Conservation (phyloP, 202 grass and related monocot species). For the Dendrocalamus latiflorus region DNA sequence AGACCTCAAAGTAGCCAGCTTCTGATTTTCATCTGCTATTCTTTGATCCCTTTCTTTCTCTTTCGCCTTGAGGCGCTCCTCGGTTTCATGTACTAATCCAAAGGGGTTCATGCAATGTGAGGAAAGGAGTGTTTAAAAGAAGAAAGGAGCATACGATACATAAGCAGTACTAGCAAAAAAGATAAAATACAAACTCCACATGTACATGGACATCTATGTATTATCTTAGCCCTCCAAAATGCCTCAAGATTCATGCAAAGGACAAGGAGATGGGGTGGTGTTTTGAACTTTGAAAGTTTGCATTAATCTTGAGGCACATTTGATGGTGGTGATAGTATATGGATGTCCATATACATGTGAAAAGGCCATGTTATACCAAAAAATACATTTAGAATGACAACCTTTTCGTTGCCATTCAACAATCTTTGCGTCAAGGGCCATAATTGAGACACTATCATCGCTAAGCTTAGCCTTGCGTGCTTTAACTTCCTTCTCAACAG, state of each 20-base stretch:
- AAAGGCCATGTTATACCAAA: not conserved
- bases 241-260: no score
- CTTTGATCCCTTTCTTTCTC: constrained; percentile 58
- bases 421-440: constrained; percentile 43
- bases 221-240: no score
- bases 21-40: constrained; percentile 51
- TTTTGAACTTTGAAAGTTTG: no score
- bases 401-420: constrained; percentile 73
- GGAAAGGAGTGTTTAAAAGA: not conserved
- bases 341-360: no score
- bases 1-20: constrained; percentile 41
- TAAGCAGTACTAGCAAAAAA: not conserved
- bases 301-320: no score
- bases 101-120: constrained; percentile 8
- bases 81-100: constrained; percentile 44
- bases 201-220: no score
- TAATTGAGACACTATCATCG: constrained; percentile 43
- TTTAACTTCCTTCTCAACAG: constrained; percentile 79
- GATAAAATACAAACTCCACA: no score
- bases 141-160: not conserved
- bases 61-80: constrained; percentile 44
- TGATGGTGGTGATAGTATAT: no score
- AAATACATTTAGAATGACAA: constrained; percentile 16
- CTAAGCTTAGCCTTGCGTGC: constrained; percentile 55
- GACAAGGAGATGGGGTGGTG: no score